Percentiles rank a stretch among this genome's conserved stretches.
phyloP scores from a whole-genome alignment of 2,329 filamentous ascomycete species.

The Aspergillus sp. region DNA sequence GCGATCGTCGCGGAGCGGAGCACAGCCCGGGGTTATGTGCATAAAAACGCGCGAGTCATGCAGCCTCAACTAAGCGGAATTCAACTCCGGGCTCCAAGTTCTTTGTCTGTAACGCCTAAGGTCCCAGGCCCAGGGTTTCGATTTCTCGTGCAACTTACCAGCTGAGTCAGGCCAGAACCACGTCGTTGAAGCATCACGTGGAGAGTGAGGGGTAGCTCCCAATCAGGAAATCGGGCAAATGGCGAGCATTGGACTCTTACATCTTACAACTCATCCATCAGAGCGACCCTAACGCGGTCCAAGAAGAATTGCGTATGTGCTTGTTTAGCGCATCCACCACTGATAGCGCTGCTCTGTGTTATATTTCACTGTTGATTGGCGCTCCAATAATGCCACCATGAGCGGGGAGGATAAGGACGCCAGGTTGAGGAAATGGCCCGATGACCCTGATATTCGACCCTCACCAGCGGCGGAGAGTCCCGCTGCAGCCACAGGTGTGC shows the following conservation, averaged over 20 bases:
- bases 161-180: conserved; percentile 8
- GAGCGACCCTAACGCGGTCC: too few species aligned
- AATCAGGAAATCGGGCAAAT: conserved; percentile 24
- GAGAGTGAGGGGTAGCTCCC: conserved; percentile 5
- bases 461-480: background rate
- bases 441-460: conserved; percentile 6
- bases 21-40: background rate
- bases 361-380: background rate
- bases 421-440: conserved; percentile 1
- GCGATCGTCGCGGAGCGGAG: conserved; percentile 6
- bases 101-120: background rate
- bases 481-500: background rate
- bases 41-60: background rate
- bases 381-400: conserved; percentile 29
- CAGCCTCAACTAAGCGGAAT: background rate
- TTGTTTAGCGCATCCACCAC: too few species aligned
- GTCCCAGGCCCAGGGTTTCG: background rate
- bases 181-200: conserved; percentile 15
- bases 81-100: background rate
- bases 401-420: conserved; percentile 22
- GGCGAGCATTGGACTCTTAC: conserved; percentile 22
- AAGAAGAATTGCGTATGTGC: too few species aligned
- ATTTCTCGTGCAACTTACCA: background rate
- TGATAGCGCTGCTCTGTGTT: background rate
- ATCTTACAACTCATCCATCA: background rate